Conservation (phyloP, 2,329 filamentous ascomycete genomes). For the Knufia petricola region DNA sequence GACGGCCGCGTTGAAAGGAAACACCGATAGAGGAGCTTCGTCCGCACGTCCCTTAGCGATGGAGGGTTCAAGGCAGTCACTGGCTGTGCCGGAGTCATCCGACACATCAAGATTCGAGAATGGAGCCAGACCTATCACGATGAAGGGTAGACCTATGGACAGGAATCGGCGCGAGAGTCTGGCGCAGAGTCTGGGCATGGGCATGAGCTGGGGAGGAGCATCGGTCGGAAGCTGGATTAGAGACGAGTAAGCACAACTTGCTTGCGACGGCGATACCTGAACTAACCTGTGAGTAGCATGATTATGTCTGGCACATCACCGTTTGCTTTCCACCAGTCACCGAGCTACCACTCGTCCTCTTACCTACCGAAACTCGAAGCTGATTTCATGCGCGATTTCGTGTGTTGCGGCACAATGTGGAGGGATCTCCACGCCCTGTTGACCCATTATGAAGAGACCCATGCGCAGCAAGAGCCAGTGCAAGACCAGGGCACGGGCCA, state of each 20-base stretch:
- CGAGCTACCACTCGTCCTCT: constrained; percentile 91
- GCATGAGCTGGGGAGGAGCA: constrained; percentile 94
- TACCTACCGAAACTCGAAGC: constrained; percentile 94
- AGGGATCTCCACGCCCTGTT: constrained; percentile 89
- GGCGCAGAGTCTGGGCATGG: constrained; percentile 55
- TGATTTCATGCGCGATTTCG: constrained; percentile 95
- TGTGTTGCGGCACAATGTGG: constrained; percentile 82
- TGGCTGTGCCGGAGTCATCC: constrained; percentile 24
- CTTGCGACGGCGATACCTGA: not conserved
- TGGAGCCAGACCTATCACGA: constrained; percentile 52
- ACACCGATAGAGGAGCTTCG: constrained; percentile 32
- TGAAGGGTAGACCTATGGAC: constrained; percentile 29
- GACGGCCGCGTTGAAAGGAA: constrained; percentile 50
- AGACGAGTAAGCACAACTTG: constrained; percentile 70
- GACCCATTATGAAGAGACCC: constrained; percentile 92
- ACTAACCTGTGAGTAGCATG: constrained; percentile 51
- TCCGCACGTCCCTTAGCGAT: constrained; percentile 12
- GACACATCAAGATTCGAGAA: constrained; percentile 23
- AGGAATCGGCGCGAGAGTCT: constrained; percentile 45
- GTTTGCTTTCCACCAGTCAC: constrained; percentile 69
- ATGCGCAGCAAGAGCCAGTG: constrained; percentile 59
- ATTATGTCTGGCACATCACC: constrained; percentile 96
- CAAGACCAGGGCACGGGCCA: constrained; percentile 39
- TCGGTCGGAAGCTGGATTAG: constrained; percentile 95
- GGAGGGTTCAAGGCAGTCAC: constrained; percentile 15